A percentile compares a stretch with the other conserved stretches of the same genome.
Conservation (phyloP, 441 rosid species). For the Adansonia madagascariensis region DNA sequence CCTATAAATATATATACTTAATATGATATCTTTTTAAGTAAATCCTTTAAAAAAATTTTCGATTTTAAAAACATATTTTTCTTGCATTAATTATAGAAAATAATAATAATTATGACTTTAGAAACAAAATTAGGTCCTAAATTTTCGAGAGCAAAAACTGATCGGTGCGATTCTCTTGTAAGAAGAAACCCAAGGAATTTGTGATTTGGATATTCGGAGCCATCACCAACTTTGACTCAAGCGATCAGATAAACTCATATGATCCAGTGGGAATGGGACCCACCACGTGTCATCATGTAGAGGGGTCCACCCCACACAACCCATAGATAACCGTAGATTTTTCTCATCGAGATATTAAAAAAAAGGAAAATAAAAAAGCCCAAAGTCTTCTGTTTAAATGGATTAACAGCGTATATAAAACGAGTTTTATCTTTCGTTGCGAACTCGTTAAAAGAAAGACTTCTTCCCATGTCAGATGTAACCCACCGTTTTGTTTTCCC, state of each 20-base stretch:
- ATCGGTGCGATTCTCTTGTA: neutral
- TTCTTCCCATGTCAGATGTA: neutral
- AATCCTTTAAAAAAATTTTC: too few species aligned
- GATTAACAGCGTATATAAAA: neutral
- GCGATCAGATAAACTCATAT: constrained; percentile 31
- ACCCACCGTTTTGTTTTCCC: neutral
- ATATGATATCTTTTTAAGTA: too few species aligned
- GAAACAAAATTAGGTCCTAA: too few species aligned
- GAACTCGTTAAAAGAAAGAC: constrained; percentile 9
- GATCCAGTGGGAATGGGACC: constrained; percentile 28
- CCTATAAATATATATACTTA: too few species aligned
- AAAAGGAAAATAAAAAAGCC: neutral
- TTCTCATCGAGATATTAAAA: neutral
- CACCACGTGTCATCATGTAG: constrained; percentile 39
- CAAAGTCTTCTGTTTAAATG: neutral
- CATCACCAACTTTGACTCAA: constrained; percentile 33
- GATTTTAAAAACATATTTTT: too few species aligned
- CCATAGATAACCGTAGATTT: constrained; percentile 32
- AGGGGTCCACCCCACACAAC: constrained; percentile 21
- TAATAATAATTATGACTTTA: too few species aligned
- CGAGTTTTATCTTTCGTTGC: neutral
- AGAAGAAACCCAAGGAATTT: neutral
- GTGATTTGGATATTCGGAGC: constrained; percentile 26
- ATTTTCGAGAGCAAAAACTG: neutral
- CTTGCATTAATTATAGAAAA: too few species aligned